Conservation (phyloP, 1,139 yeast genomes). For the Blastobotrys aristatus region DNA sequence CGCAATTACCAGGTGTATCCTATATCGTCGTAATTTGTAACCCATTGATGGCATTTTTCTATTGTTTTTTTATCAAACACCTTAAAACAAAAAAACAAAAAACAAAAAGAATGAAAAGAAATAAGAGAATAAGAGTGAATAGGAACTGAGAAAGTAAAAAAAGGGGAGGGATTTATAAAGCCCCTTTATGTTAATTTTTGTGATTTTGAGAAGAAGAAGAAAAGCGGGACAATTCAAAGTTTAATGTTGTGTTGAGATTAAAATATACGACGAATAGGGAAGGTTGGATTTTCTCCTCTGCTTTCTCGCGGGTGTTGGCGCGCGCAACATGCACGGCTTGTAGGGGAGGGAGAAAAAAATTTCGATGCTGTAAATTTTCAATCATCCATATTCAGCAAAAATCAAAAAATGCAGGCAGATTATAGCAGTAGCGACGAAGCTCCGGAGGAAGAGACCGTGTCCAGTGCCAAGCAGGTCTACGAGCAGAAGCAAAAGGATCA, state of each 20-base stretch:
- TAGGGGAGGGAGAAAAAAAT: too few species aligned
- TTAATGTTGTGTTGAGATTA: too few species aligned
- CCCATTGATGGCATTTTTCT: constrained; percentile 10
- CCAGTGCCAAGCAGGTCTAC: constrained; percentile 12
- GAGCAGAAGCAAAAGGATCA: constrained; percentile 11
- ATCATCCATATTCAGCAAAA: not conserved
- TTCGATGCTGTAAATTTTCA: too few species aligned
- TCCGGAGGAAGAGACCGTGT: constrained; percentile 25
- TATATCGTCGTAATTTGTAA: constrained; percentile 5
- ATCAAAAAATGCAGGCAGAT: not conserved
- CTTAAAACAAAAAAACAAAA: not conserved
- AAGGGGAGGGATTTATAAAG: too few species aligned
- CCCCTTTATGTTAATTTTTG: too few species aligned
- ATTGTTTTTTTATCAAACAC: not conserved
- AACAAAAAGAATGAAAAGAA: not conserved
- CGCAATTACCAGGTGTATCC: not conserved
- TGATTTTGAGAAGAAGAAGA: too few species aligned
- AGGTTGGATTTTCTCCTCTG: too few species aligned
- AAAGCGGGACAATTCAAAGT: too few species aligned
- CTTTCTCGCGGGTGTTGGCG: too few species aligned
- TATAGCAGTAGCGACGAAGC: constrained; percentile 22
- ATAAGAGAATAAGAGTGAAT: not conserved
- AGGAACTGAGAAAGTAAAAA: not conserved
- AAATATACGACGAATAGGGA: too few species aligned
- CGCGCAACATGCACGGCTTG: too few species aligned